Evolutionary conservation across 2,329 filamentous ascomycete genomes (phyloP).

Genomic region (Talaromyces sp.): DNA sequence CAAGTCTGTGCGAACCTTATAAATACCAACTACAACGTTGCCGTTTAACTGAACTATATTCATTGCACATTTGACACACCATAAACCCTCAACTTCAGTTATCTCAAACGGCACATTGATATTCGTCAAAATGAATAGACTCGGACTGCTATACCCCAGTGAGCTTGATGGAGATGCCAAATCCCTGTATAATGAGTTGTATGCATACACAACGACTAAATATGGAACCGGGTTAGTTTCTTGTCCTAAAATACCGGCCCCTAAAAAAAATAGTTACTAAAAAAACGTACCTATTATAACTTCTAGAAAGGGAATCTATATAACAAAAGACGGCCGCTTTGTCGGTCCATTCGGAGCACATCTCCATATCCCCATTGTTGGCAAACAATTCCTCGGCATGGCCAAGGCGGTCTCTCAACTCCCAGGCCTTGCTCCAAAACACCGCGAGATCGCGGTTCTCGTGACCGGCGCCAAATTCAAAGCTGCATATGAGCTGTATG

Average conservation of each 20-base stretch:
- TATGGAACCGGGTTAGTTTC: neutral
- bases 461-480: neutral
- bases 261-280: neutral
- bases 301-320: neutral
- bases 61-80: neutral
- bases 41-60: neutral
- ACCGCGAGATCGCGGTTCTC: neutral
- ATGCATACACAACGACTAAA: neutral
- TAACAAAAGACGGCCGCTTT: neutral
- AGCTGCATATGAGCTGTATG: neutral
- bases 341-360: neutral
- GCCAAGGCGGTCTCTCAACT: neutral
- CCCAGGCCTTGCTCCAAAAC: neutral
- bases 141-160: neutral
- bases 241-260: no score
- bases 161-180: neutral
- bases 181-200: neutral
- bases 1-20: neutral
- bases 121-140: neutral
- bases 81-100: neutral
- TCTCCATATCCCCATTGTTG: neutral
- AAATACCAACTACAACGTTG: neutral
- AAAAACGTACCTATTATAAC: neutral
- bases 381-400: neutral
- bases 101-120: neutral